Conservation (phyloP, 192 early-diverging fungal genomes). For the Linderina pennispora region DNA sequence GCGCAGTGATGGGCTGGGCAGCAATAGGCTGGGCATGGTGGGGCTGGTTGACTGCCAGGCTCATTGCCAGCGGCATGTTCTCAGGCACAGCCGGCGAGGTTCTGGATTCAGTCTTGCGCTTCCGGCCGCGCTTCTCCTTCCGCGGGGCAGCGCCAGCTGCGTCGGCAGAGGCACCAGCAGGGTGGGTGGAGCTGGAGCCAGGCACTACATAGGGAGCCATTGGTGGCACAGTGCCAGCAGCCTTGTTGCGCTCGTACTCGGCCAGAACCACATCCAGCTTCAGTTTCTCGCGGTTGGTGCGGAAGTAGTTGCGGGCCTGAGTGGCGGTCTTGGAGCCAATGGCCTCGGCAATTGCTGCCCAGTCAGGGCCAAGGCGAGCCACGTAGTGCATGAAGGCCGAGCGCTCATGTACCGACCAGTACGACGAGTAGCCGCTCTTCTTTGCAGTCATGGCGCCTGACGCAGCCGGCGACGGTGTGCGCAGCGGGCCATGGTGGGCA, state of each 20-base stretch:
- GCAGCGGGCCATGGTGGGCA: not conserved
- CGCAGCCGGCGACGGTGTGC: conserved; percentile 1
- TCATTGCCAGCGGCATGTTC: not conserved
- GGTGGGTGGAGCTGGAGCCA: too few species aligned
- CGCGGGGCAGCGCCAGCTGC: not conserved
- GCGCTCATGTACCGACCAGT: conserved; percentile 84
- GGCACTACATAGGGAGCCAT: conserved; percentile 17
- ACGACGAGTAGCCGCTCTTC: conserved; percentile 63
- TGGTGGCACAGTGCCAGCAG: conserved; percentile 19
- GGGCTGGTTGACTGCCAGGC: not conserved
- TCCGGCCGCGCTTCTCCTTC: conserved; percentile 35
- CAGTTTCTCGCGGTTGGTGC: conserved; percentile 53
- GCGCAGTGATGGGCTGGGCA: conserved; percentile 12
- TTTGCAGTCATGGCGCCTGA: conserved; percentile 23
- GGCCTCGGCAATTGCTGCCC: conserved; percentile 64
- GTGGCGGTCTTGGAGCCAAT: conserved; percentile 74
- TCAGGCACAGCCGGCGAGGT: not conserved
- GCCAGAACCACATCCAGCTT: conserved; percentile 42
- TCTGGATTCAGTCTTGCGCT: conserved; percentile 27
- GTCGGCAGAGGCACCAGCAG: not conserved
- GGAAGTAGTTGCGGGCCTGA: conserved; percentile 81
- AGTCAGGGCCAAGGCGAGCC: conserved; percentile 62
- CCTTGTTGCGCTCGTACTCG: conserved; percentile 30
- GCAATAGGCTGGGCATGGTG: not conserved
- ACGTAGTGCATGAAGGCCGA: conserved; percentile 63